Conservation (phyloP, 1,139 yeast genomes). For the Candida tropicalis region DNA sequence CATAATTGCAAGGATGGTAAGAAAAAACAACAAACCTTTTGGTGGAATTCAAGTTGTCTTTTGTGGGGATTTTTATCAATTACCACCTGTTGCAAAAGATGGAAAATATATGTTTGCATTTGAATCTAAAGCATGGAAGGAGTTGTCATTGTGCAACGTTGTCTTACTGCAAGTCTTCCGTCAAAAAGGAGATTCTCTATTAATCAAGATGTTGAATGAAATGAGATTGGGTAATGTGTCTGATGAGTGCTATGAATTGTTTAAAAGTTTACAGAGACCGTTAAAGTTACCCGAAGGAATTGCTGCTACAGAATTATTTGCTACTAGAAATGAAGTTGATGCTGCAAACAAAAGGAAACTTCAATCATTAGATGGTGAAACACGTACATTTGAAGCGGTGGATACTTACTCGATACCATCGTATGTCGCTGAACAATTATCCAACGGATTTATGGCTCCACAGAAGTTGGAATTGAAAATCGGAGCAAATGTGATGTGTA, state of each 20-base stretch:
- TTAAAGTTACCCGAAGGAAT: constrained; percentile 71
- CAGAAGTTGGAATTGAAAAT: constrained; percentile 61
- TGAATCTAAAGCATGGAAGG: constrained; percentile 59
- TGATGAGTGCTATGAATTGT: constrained; percentile 44
- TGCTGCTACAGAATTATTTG: constrained; percentile 78
- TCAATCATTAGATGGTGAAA: constrained; percentile 49
- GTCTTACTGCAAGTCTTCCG: constrained; percentile 67
- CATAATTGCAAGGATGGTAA: constrained; percentile 54
- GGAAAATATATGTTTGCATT: constrained; percentile 53
- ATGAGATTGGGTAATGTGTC: constrained; percentile 67
- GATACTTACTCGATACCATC: constrained; percentile 65
- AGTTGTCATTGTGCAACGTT: constrained; percentile 55
- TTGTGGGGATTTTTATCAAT: constrained; percentile 84
- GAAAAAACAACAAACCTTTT: constrained; percentile 55
- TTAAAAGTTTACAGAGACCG: constrained; percentile 52
- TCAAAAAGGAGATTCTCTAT: constrained; percentile 67
- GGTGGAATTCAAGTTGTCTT: constrained; percentile 82
- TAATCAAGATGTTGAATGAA: constrained; percentile 74
- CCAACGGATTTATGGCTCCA: constrained; percentile 77
- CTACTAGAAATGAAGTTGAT: constrained; percentile 76
- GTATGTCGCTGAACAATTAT: constrained; percentile 43
- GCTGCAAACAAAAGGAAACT: constrained; percentile 63
- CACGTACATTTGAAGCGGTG: constrained; percentile 51
- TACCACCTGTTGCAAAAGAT: constrained; percentile 72
- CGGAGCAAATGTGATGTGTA: constrained; percentile 96